A percentile compares a stretch with the other conserved stretches of the same genome.
phyloP scores from a whole-genome alignment of 805 yeast species.

The Cyberlindnera maritima region DNA sequence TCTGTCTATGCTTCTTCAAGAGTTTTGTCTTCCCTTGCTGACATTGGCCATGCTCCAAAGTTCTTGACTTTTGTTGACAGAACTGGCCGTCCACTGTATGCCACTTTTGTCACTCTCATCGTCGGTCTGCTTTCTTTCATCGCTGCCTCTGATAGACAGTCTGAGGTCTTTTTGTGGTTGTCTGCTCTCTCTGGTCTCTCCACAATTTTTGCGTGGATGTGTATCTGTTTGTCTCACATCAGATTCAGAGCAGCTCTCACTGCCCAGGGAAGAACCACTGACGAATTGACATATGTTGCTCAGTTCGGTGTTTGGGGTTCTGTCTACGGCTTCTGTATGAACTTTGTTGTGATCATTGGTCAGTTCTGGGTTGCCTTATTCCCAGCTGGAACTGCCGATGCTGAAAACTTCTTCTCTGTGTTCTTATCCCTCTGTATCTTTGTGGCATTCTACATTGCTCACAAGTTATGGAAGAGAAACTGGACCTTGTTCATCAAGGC shows the following conservation, averaged over 20 bases:
- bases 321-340: constrained; percentile 54
- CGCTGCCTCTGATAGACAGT: constrained; percentile 50
- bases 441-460: constrained; percentile 51
- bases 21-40: constrained; percentile 60
- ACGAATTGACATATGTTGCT: constrained; percentile 65
- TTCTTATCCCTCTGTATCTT: constrained; percentile 67
- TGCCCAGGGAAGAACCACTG: constrained; percentile 57
- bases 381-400: constrained; percentile 58
- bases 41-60: constrained; percentile 60
- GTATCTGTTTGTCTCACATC: constrained; percentile 57
- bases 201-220: constrained; percentile 61
- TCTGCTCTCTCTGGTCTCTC: constrained; percentile 63
- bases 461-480: constrained; percentile 51
- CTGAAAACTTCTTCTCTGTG: constrained; percentile 58
- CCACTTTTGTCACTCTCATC: constrained; percentile 46
- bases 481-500: constrained; percentile 41
- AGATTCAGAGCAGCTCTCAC: constrained; percentile 63
- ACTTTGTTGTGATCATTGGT: constrained; percentile 60
- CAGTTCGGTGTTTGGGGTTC: constrained; percentile 72
- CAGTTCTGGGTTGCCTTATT: constrained; percentile 82
- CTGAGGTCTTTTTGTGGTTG: constrained; percentile 61
- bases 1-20: constrained; percentile 71
- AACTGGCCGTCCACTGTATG: constrained; percentile 64
- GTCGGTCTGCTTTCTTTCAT: constrained; percentile 60
- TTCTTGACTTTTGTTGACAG: constrained; percentile 60